phyloP scores from a whole-genome alignment of 495 filamentous ascomycete genomes.

The Hypoxylon trugodes region DNA sequence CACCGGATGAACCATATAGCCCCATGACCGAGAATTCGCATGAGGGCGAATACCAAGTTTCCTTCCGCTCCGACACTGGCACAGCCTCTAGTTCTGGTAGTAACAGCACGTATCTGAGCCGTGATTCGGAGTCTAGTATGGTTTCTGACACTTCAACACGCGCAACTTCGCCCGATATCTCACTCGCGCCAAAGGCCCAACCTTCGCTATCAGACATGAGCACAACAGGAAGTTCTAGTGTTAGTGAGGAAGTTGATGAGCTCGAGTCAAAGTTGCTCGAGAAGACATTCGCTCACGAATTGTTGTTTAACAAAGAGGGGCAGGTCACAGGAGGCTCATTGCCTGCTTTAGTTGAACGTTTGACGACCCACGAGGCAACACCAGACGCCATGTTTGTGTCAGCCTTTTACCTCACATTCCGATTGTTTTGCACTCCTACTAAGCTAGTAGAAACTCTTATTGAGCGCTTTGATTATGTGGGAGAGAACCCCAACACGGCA shows the following conservation, averaged over 20 bases:
- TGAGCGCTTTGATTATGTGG: constrained; percentile 91
- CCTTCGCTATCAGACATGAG: constrained; percentile 66
- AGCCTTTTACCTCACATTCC: constrained; percentile 96
- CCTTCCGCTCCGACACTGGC: constrained; percentile 59
- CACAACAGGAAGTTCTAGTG: constrained; percentile 63
- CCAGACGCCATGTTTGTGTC: constrained; percentile 93
- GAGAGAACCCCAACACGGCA: constrained; percentile 74
- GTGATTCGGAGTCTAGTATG: constrained; percentile 83
- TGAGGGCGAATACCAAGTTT: constrained; percentile 55
- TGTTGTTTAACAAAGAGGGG: constrained; percentile 92
- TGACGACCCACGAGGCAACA: constrained; percentile 92
- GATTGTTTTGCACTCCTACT: constrained; percentile 85
- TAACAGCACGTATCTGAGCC: constrained; percentile 78
- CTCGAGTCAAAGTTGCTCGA: constrained; percentile 82
- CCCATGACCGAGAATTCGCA: constrained; percentile 51
- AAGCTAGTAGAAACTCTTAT: constrained; percentile 83
- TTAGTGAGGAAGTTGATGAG: constrained; percentile 79
- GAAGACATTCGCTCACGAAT: constrained; percentile 87
- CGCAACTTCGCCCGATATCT: constrained; percentile 84
- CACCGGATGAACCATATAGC: constrained; percentile 56
- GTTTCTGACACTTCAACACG: constrained; percentile 85
- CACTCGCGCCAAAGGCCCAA: constrained; percentile 53
- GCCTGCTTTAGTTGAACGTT: constrained; percentile 87
- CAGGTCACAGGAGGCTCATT: constrained; percentile 94
- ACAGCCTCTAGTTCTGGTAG: constrained; percentile 62